Evolutionary conservation across 2,329 filamentous ascomycete genomes (phyloP), one percentile per base, ranked within the genome.

Genomic region (Fusarium fujikuroi): DNA sequence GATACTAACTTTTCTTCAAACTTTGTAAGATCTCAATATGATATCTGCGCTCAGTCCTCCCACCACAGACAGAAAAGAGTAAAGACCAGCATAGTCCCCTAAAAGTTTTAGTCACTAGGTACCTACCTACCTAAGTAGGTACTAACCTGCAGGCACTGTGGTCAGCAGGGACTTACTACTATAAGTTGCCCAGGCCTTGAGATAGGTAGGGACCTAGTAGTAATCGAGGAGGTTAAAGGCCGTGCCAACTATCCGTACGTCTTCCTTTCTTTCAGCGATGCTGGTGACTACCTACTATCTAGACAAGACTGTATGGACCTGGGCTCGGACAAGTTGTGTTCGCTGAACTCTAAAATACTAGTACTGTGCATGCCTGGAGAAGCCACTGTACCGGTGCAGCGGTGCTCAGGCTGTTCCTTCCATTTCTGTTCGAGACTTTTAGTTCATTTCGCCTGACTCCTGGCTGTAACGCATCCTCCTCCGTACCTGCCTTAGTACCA

Each of bases 401-500:
- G 34, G 21, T 42, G 46, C 30, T 37, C 52, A 58, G 23, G 44
- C 43, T 36, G 42, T 71, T 50, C 61, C 54, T 74, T 74, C 70
- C 71, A 72, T 64, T 74, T 72, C 59, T 74, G 70, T 75, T 72
- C 67, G 57, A 71, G 36, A 72, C 59, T 68, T 52, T 34, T 61
- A 37, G 65, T 65, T 66, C 76, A 77, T 77, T 64, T 77, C 75
- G 75, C 66, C 56, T 76, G 72, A 53, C 54, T 65, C 62, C 65
- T 63, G 60, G 64, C 66, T 60, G 50, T 72, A 46, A 42, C 61
- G 44, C 47, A 60, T 34, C 62, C 62, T 63, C 70, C 49, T 74
- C 66, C 37, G 70, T 75, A 74, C 75, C 75, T 76, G 72, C 75
- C 75, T 77, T 77, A 77, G 75, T 60, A 70, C 66, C 67, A 52